Percentiles rank a stretch among this genome's conserved stretches.
Conservation (phyloP, 2,329 filamentous ascomycete genomes). For the Arthrinium phaeospermum region DNA sequence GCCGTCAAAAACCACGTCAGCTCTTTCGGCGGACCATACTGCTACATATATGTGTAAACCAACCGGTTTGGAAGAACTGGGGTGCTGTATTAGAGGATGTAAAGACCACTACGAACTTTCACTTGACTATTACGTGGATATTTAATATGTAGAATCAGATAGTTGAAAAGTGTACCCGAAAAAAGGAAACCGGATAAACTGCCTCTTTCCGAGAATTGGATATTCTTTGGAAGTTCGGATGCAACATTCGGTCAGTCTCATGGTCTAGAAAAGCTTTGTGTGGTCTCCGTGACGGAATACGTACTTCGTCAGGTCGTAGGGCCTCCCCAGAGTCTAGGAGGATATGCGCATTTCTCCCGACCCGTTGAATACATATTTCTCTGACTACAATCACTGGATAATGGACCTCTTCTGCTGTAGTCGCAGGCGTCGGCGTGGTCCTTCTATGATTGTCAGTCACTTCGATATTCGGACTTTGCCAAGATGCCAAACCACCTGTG, state of each 20-base stretch:
- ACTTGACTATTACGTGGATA: no score
- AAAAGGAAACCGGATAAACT: neutral
- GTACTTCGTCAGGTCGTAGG: no score
- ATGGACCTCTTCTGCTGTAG: neutral
- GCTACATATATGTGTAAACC: constrained; percentile 23
- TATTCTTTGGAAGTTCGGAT: neutral
- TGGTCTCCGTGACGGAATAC: neutral
- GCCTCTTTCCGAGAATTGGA: neutral
- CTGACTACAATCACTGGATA: neutral
- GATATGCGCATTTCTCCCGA: neutral
- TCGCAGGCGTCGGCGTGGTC: no score
- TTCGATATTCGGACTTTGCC: no score
- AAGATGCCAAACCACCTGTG: no score
- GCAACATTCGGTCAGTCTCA: neutral
- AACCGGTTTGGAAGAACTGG: neutral
- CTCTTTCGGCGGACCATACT: constrained; percentile 21
- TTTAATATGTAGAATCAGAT: no score
- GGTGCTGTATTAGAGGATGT: no score
- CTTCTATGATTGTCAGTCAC: no score
- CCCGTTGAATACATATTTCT: neutral
- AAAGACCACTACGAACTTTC: no score
- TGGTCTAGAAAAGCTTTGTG: neutral
- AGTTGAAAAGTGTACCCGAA: no score
- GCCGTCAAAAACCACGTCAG: constrained; percentile 23
- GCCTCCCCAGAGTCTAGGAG: neutral